Percentiles rank a stretch among this genome's conserved stretches.
Evolutionary conservation across 495 filamentous ascomycete species (phyloP).

Genomic region (Penicillium alfredii): DNA sequence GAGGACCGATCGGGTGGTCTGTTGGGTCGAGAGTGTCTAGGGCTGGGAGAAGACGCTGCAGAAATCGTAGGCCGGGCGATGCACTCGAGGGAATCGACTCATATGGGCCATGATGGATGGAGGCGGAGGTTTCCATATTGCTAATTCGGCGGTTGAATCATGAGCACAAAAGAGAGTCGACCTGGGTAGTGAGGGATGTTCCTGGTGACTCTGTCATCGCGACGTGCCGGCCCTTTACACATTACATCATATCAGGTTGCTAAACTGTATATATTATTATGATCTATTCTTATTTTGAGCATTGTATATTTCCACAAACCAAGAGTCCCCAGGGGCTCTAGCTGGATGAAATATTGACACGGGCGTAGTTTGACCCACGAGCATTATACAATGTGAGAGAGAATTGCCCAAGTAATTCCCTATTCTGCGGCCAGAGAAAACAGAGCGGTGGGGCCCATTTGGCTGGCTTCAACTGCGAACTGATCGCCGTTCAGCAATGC

Average conservation of each 20-base stretch:
- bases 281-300: neutral
- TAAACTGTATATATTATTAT: neutral
- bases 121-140: constrained; percentile 7
- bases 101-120: constrained; percentile 16
- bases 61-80: constrained; percentile 19
- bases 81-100: constrained; percentile 10
- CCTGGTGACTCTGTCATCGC: neutral
- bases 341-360: no score
- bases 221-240: neutral
- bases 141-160: constrained; percentile 4
- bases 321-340: no score
- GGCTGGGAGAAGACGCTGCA: constrained; percentile 17
- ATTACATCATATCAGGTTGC: neutral
- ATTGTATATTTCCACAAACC: no score
- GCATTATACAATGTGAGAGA: neutral
- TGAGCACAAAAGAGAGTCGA: neutral
- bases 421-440: no score
- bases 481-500: no score
- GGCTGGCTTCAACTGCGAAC: no score
- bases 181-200: no score
- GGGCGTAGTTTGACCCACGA: neutral
- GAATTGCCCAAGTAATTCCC: no score
- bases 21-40: constrained; percentile 13
- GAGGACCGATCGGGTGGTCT: constrained; percentile 4
- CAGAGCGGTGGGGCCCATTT: no score